phyloP scores from a whole-genome alignment of 805 yeast species.

The Kodamaea kaohsiungensis region DNA sequence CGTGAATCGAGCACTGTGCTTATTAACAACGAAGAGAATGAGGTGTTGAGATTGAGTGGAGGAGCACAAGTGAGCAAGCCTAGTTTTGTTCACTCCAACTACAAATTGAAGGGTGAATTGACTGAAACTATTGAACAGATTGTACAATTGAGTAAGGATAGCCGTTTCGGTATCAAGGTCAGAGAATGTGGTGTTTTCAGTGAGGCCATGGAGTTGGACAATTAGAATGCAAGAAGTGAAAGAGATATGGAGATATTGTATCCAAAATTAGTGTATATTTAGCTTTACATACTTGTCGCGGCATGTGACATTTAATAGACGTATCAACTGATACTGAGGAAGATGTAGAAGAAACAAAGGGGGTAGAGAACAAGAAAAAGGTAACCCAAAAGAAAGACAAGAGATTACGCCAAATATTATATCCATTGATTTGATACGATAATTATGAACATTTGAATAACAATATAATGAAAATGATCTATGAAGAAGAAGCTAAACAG shows the following conservation, averaged over 20 bases:
- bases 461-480: no score
- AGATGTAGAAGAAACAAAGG: neutral
- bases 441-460: no score
- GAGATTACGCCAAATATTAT: no score
- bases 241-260: neutral
- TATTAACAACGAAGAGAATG: conserved; percentile 49
- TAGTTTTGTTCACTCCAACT: conserved; percentile 84
- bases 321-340: neutral
- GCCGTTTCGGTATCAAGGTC: conserved; percentile 66
- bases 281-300: conserved; percentile 2
- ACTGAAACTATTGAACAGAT: conserved; percentile 52
- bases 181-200: conserved; percentile 40
- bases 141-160: conserved; percentile 61
- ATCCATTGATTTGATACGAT: no score
- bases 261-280: neutral
- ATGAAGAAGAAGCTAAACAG: no score
- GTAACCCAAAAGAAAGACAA: no score
- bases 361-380: no score
- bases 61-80: conserved; percentile 70
- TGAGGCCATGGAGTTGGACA: conserved; percentile 10
- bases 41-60: conserved; percentile 78
- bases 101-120: conserved; percentile 55
- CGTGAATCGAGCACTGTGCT: conserved; percentile 80
- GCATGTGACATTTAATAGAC: conserved; percentile 3
- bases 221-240: neutral